Evolutionary conservation across 805 yeast genomes (phyloP).

Genomic region (Isabelozyma pseudorhagii): DNA sequence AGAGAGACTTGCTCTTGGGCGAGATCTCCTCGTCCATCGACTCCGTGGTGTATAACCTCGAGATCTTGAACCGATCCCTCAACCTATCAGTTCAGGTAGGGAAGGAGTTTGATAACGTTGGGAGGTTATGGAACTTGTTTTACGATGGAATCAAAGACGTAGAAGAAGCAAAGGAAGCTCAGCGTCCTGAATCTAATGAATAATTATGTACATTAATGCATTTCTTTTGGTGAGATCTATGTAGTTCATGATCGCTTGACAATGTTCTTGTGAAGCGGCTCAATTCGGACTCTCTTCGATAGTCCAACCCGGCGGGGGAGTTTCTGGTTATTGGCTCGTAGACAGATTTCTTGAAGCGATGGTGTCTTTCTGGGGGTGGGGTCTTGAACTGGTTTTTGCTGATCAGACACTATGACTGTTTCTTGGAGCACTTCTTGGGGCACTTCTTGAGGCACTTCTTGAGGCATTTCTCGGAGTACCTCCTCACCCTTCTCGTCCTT

Average conservation of each 20-base stretch:
- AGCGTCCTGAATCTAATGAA: neutral
- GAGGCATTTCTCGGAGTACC: neutral
- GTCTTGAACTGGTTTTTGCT: neutral
- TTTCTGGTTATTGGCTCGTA: constrained; percentile 8
- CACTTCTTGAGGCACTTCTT: no score
- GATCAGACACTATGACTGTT: neutral
- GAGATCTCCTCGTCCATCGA: constrained; percentile 60
- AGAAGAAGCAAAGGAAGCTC: neutral
- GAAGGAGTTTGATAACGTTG: constrained; percentile 68
- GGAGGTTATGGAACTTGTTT: constrained; percentile 67
- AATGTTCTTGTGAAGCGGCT: constrained; percentile 16
- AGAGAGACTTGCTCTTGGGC: constrained; percentile 54
- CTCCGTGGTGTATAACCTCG: constrained; percentile 60
- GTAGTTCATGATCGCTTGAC: neutral
- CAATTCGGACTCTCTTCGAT: constrained; percentile 19
- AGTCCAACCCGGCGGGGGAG: constrained; percentile 20
- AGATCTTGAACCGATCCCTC: constrained; percentile 62
- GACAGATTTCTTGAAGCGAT: constrained; percentile 12
- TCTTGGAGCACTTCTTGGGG: neutral
- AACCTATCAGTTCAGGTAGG: constrained; percentile 71
- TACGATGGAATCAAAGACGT: constrained; percentile 48
- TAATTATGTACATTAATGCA: neutral
- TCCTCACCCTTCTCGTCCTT: neutral
- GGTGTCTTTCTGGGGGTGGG: constrained; percentile 2
- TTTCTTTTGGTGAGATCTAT: no score